phyloP scores from a whole-genome alignment of 192 early-diverging fungal genomes.

The Rhizophagus sp. region DNA sequence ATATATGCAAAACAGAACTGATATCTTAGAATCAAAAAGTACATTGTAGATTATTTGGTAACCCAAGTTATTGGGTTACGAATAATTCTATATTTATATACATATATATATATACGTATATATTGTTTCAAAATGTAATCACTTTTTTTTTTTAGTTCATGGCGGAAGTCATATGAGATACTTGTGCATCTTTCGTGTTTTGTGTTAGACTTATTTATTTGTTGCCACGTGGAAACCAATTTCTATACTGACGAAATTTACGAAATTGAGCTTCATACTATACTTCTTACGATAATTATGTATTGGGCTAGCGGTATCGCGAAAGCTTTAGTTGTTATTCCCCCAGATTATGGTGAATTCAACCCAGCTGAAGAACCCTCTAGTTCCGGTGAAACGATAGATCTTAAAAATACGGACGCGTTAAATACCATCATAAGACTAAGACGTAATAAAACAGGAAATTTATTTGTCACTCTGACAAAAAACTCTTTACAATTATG shows the following conservation, averaged over 20 bases:
- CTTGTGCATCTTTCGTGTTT: not conserved
- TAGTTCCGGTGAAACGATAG: conserved; percentile 28
- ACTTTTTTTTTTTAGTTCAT: not conserved
- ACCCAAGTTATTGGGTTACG: not conserved
- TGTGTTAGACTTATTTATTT: too few species aligned
- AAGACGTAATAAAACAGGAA: conserved; percentile 48
- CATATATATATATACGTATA: too few species aligned
- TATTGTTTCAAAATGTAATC: too few species aligned
- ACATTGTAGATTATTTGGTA: not conserved
- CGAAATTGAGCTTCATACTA: too few species aligned
- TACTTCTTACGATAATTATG: conserved; percentile 29
- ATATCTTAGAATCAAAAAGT: not conserved
- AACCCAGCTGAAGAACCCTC: conserved; percentile 35
- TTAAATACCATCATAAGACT: conserved; percentile 47
- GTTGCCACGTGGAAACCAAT: too few species aligned
- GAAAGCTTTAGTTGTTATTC: conserved; percentile 40
- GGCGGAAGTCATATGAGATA: not conserved
- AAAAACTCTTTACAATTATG: conserved; percentile 64
- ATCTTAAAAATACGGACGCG: conserved; percentile 22
- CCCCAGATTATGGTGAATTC: conserved; percentile 30
- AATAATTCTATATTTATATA: not conserved
- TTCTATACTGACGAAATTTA: too few species aligned
- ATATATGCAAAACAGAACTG: not conserved
- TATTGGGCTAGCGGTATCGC: conserved; percentile 52
- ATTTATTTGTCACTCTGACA: conserved; percentile 64